These are phyloP conservation scores for Candida ficus DNA, from an alignment of 805 yeast species.

Conservation along the genomic window DNA sequence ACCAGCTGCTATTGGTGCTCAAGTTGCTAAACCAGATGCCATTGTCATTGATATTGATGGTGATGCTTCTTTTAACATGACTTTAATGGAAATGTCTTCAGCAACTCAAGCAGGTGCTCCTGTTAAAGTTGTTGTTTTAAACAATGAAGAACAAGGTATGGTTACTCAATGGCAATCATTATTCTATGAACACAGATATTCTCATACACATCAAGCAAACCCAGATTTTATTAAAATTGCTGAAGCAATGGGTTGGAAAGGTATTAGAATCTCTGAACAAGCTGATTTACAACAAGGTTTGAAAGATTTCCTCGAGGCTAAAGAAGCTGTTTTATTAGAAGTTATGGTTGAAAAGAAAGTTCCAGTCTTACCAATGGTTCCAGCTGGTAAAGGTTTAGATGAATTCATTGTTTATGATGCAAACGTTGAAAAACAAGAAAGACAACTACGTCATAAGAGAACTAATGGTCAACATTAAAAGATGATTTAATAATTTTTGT, in stretches of 20 bases:
- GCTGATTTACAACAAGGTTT: conserved; percentile 56
- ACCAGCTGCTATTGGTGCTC: conserved; percentile 98
- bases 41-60: conserved; percentile 96
- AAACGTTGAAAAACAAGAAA: conserved; percentile 68
- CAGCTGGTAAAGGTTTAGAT: conserved; percentile 90
- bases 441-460: conserved; percentile 62
- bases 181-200: conserved; percentile 92
- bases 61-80: conserved; percentile 99
- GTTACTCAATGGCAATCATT: conserved; percentile 99
- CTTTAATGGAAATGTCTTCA: conserved; percentile 84
- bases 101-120: conserved; percentile 95
- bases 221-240: conserved; percentile 93
- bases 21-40: conserved; percentile 92
- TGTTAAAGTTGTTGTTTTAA: conserved; percentile 80
- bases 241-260: conserved; percentile 89
- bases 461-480: conserved; percentile 62
- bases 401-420: conserved; percentile 89
- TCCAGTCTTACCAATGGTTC: conserved; percentile 97
- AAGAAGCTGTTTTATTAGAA: conserved; percentile 82
- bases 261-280: conserved; percentile 66
- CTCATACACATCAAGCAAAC: conserved; percentile 96
- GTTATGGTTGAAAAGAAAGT: conserved; percentile 84
- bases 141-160: conserved; percentile 99
- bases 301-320: conserved; percentile 63
- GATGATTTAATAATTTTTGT: neutral